These are phyloP conservation scores for Neostapfia colusana DNA, from an alignment of 176 grass and related monocot species.

Conservation along the genomic window DNA sequence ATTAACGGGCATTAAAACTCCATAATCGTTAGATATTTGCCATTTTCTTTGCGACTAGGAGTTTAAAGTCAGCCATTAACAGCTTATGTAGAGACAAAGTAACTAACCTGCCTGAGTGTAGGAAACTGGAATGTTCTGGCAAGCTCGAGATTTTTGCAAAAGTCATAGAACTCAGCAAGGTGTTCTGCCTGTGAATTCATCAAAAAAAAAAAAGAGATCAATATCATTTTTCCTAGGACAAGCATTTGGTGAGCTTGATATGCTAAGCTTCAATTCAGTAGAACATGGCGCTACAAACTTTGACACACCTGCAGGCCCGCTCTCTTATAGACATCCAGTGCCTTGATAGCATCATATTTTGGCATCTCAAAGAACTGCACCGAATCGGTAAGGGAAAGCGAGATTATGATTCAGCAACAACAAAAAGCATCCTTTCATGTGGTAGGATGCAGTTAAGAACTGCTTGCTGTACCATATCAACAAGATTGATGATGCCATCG, in stretches of 20 bases:
- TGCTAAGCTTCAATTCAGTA: background rate
- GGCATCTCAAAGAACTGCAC: conserved; percentile 95
- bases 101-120: conserved; percentile 72
- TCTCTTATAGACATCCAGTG: conserved; percentile 79
- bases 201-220: background rate
- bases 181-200: conserved; percentile 58
- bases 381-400: background rate
- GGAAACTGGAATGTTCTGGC: conserved; percentile 95
- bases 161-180: conserved; percentile 92
- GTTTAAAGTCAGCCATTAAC: background rate
- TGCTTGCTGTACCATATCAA: conserved; percentile 71
- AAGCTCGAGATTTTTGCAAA: conserved; percentile 84
- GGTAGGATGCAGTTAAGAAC: background rate
- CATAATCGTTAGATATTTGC: background rate
- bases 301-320: conserved; percentile 72
- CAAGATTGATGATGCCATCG: conserved; percentile 95
- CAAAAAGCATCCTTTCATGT: background rate
- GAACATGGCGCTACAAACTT: background rate
- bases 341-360: conserved; percentile 90
- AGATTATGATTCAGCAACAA: background rate
- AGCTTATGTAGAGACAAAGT: background rate
- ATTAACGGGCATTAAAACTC: conserved; percentile 13
- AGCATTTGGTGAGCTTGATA: background rate
- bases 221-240: background rate
- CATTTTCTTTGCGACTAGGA: background rate